Conservation (phyloP, 768 basidiomycete species). For the Termitomyces sp. region DNA sequence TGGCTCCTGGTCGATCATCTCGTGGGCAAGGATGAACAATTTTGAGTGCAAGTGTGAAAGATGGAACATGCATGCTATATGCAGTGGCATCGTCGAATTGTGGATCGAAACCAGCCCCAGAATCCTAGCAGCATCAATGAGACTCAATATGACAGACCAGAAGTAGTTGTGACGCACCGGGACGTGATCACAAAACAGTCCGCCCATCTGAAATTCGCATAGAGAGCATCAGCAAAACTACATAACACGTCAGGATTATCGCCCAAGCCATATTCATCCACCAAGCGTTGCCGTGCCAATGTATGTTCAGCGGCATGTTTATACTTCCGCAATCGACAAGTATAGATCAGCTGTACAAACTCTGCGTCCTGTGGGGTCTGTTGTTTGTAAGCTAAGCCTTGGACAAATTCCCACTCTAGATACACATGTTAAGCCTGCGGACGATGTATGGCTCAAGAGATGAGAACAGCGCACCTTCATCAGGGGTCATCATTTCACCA, state of each 20-base stretch:
- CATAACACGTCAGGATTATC: slow-evolving; percentile 93
- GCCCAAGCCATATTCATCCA: slow-evolving; percentile 75
- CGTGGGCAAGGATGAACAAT: slow-evolving; percentile 94
- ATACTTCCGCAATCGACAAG: slow-evolving; percentile 85
- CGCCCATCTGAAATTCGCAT: slow-evolving; percentile 84
- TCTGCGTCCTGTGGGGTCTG: slow-evolving; percentile 87
- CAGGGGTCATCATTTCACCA: slow-evolving; percentile 93
- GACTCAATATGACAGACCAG: not conserved
- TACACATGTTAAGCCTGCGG: not conserved
- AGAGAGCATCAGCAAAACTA: slow-evolving; percentile 87
- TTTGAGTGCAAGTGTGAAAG: slow-evolving; percentile 86
- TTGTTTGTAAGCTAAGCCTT: slow-evolving; percentile 71
- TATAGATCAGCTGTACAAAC: slow-evolving; percentile 91
- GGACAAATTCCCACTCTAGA: slow-evolving; percentile 94
- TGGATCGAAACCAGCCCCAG: slow-evolving; percentile 82
- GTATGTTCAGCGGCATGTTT: slow-evolving; percentile 81
- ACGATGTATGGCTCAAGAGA: not conserved
- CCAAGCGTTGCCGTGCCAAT: slow-evolving; percentile 69
- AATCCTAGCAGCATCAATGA: slow-evolving; percentile 47
- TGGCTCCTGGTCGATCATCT: slow-evolving; percentile 91
- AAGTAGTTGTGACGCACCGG: slow-evolving; percentile 35
- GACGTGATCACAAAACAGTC: slow-evolving; percentile 90
- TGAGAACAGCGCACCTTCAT: slow-evolving; percentile 65
- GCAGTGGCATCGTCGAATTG: slow-evolving; percentile 83
- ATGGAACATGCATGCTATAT: slow-evolving; percentile 98